Evolutionary conservation across 768 basidiomycete genomes (phyloP).

Genomic region (Leccinum subtestaceum): DNA sequence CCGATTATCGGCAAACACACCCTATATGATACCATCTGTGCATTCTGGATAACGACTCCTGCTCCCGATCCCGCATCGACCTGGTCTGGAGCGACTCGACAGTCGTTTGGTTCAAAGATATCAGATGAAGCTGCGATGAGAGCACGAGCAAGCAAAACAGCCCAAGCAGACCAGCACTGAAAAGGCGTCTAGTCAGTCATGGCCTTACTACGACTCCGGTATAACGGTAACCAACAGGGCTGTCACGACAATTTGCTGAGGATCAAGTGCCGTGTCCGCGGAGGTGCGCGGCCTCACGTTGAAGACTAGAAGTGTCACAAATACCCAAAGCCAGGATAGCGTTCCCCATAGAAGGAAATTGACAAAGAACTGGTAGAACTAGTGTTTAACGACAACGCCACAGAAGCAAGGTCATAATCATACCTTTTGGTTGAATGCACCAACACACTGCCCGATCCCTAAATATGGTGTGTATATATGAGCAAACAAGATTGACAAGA

Average conservation of each 20-base stretch:
- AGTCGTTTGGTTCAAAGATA: constrained; percentile 66
- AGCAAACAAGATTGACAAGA: not conserved
- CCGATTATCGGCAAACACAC: constrained; percentile 37
- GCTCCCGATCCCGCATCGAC: constrained; percentile 65
- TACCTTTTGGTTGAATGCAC: constrained; percentile 88
- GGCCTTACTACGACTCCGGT: not conserved
- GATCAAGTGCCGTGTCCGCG: constrained; percentile 42
- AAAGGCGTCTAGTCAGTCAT: constrained; percentile 7
- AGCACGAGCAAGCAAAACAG: constrained; percentile 65
- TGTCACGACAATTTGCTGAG: constrained; percentile 71
- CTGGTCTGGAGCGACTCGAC: constrained; percentile 69
- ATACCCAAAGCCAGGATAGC: constrained; percentile 60
- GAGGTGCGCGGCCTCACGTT: constrained; percentile 36
- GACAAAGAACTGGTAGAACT: constrained; percentile 65
- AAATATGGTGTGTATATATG: not conserved
- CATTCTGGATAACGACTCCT: constrained; percentile 44
- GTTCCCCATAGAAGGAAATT: constrained; percentile 69
- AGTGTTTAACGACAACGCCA: not conserved
- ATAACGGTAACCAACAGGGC: constrained; percentile 54
- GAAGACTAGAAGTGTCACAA: constrained; percentile 57
- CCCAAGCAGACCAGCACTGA: constrained; percentile 66
- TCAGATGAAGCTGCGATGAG: constrained; percentile 57
- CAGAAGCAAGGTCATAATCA: constrained; percentile 7
- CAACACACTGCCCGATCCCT: constrained; percentile 96
- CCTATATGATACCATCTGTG: constrained; percentile 52